Percentiles rank a stretch among this genome's conserved stretches.
These are phyloP conservation scores for Saccharum hybrid DNA, from an alignment of 202 grass and related monocot species.

Conservation along the genomic window DNA sequence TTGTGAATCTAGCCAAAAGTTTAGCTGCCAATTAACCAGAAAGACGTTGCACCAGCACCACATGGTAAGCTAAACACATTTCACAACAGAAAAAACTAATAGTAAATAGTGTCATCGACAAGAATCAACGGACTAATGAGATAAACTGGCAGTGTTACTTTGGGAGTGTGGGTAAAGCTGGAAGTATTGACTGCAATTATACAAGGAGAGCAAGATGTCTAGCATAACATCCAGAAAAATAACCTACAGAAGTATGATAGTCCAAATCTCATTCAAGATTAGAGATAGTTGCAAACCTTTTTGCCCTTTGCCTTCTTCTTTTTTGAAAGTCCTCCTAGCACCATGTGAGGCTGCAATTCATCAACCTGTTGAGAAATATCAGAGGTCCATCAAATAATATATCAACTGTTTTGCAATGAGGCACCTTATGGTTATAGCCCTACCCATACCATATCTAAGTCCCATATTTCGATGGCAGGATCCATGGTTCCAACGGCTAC, in stretches of 20 bases:
- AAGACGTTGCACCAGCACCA: not conserved
- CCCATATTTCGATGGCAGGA: constrained; percentile 93
- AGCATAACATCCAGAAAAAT: constrained; percentile 4
- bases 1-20: not conserved
- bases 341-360: constrained; percentile 73
- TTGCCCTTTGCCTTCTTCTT: constrained; percentile 66
- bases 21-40: not conserved
- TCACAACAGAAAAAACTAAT: not conserved
- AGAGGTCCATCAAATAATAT: constrained; percentile 2
- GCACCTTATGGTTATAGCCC: constrained; percentile 18
- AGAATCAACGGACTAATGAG: not conserved
- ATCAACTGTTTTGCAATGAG: constrained; percentile 16
- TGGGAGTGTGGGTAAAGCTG: not conserved
- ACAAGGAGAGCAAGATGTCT: constrained; percentile 16
- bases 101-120: not conserved
- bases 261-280: constrained; percentile 3
- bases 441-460: constrained; percentile 76
- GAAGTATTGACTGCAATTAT: not conserved
- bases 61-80: constrained; percentile 15
- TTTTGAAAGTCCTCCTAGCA: constrained; percentile 74
- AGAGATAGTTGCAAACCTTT: constrained; percentile 64
- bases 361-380: constrained; percentile 66
- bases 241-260: not conserved
- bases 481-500: constrained; percentile 85
- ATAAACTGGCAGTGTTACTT: constrained; percentile 17